phyloP scores from a whole-genome alignment of 2,329 filamentous ascomycete genomes.

The Aureobasidium melanogenum region DNA sequence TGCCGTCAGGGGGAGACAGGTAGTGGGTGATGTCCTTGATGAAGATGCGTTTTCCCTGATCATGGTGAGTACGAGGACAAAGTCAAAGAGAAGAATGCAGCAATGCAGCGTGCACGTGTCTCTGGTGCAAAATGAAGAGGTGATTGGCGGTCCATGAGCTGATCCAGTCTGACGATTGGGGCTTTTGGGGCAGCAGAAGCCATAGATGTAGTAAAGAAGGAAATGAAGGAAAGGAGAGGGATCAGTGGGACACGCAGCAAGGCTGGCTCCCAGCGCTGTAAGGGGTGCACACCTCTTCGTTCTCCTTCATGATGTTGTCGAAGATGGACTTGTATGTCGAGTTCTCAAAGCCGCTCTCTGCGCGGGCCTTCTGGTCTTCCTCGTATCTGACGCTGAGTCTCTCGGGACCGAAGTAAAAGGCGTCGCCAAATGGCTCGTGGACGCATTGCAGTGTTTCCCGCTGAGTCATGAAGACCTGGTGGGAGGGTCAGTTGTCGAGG shows the following conservation, averaged over 20 bases:
- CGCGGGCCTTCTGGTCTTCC: slow-evolving; percentile 49
- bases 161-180: neutral
- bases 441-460: slow-evolving; percentile 70
- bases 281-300: slow-evolving; percentile 56
- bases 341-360: slow-evolving; percentile 55
- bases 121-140: neutral
- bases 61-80: slow-evolving; percentile 31
- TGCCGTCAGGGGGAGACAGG: slow-evolving; percentile 64
- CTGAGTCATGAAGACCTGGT: slow-evolving; percentile 91
- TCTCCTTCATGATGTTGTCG: slow-evolving; percentile 62
- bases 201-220: neutral
- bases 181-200: neutral
- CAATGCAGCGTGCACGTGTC: neutral
- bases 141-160: neutral
- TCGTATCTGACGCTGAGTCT: slow-evolving; percentile 71
- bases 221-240: neutral
- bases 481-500: neutral
- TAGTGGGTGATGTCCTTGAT: slow-evolving; percentile 99
- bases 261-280: slow-evolving; percentile 17
- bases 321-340: slow-evolving; percentile 72
- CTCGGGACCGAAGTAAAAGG: slow-evolving; percentile 93
- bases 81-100: neutral
- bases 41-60: slow-evolving; percentile 80
- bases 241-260: slow-evolving; percentile 3
- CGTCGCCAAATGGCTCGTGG: slow-evolving; percentile 95